Evolutionary conservation across 2,329 filamentous ascomycete species (phyloP), one percentile per base, ranked within the genome.

Genomic region (Trichoderma citrinoviride): DNA sequence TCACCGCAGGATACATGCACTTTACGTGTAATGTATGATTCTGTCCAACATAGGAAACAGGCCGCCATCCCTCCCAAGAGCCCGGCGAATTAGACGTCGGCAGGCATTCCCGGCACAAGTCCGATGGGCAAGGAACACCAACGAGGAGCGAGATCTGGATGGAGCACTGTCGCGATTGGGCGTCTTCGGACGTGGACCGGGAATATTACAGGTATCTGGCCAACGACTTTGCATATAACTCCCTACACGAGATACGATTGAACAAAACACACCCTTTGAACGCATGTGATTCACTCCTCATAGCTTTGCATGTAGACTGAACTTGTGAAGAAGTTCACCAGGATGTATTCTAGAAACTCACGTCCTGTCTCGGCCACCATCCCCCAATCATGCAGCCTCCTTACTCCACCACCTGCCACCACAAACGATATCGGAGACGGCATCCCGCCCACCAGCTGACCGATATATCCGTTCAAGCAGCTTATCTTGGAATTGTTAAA

Each of bases 391-490:
- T 33, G 33, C 2, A 29, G n/a, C n/a, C 23, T n/a, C 15, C 56
- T 19, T 4, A 21, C 43, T 60, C 43, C 15, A 5, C 19, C 17
- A 49, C 27, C 19, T 23, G 23, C 23, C 40, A 17, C 19, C 5
- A n/a, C n/a, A 50, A 53, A 53, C 47, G 47, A 61, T 23, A 61
- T 61, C 47, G 47, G 37, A 61, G 47, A 7, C n/a, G 10, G 17
- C 56, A 50, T 60, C 33, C 27, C 46, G 5, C 47, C 19, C 33
- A n/a, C 57, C 46, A 61, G 23, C 23, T 21, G 21, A 40, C 56
- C 50, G 52, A 21, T 17, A 33, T 19, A 29, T 33, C 37, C 12
- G 53, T 44, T 41, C 12, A 21, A 33, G 37, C 37, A 61, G 14
- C n/a, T 53, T 6, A 25, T 7, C 27, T 44, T 25, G 12, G n/a